A percentile compares a stretch with the other conserved stretches of the same genome.
These are phyloP conservation scores for Rhynchospora pubera DNA, from an alignment of 176 grass and related monocot species.

Conservation along the genomic window DNA sequence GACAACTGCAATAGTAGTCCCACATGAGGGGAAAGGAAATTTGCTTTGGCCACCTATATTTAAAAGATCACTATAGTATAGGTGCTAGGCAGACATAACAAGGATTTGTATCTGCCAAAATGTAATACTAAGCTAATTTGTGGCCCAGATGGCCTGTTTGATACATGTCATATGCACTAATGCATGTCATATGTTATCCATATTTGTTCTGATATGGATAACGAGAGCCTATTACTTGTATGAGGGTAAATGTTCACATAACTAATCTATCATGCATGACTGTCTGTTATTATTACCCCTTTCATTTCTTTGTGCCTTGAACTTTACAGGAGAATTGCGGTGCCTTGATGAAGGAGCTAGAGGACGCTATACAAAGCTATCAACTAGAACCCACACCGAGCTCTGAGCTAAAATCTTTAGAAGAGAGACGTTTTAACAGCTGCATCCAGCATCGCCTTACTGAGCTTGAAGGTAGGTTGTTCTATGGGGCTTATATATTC, in stretches of 20 bases:
- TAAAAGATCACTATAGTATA: not conserved
- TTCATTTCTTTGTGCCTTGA: conserved; percentile 4
- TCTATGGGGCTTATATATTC: not conserved
- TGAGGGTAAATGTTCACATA: not conserved
- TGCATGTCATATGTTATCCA: not conserved
- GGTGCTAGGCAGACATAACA: not conserved
- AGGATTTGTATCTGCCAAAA: not conserved
- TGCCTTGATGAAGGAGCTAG: conserved; percentile 73
- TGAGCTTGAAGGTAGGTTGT: conserved; percentile 81
- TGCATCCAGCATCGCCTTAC: conserved; percentile 71
- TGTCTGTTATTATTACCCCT: not conserved
- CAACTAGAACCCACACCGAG: conserved; percentile 44
- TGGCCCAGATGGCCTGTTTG: not conserved
- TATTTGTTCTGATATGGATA: not conserved
- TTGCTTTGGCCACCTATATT: not conserved
- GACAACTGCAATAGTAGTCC: not conserved
- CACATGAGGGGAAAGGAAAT: too few relatives aligned
- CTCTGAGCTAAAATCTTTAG: conserved; percentile 51
- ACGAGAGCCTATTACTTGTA: not conserved
- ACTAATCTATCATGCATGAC: conserved; percentile 1
- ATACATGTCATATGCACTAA: not conserved
- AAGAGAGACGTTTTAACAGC: conserved; percentile 69
- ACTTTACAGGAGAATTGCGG: conserved; percentile 32
- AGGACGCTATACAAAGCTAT: conserved; percentile 61
- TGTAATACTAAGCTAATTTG: not conserved